A percentile compares a stretch with the other conserved stretches of the same genome.
Evolutionary conservation across 371 early-diverging fungal genomes (phyloP).

Genomic region (Blyttiomyces sp.): DNA sequence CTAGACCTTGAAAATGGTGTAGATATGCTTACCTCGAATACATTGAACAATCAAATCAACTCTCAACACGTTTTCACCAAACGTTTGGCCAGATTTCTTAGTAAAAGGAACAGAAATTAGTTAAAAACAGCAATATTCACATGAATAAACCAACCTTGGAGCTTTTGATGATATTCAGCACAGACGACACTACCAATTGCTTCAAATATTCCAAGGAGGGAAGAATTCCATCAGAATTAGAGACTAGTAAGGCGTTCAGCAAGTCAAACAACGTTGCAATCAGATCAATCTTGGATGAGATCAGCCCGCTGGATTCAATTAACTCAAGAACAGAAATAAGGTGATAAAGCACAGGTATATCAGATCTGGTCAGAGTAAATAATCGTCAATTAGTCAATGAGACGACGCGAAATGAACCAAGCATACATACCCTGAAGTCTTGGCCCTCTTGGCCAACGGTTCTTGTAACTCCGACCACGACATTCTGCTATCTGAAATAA

Average conservation of each 20-base stretch:
- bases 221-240: conserved; percentile 52
- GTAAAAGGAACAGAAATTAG: too few species aligned
- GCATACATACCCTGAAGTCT: conserved; percentile 1
- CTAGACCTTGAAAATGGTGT: not conserved
- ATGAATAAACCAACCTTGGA: conserved; percentile 43
- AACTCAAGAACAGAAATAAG: conserved; percentile 68
- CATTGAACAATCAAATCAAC: conserved; percentile 87
- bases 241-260: conserved; percentile 64
- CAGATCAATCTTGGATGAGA: conserved; percentile 44
- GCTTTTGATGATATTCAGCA: conserved; percentile 64
- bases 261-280: conserved; percentile 72
- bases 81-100: too few species aligned
- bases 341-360: conserved; percentile 40
- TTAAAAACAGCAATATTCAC: too few species aligned
- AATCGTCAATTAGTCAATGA: not conserved
- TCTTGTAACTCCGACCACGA: too few species aligned
- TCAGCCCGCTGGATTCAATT: conserved; percentile 55
- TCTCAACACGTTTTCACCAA: conserved; percentile 54
- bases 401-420: not conserved
- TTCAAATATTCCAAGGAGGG: conserved; percentile 81
- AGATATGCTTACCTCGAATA: conserved; percentile 60
- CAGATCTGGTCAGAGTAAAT: not conserved
- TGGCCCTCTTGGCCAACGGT: conserved; percentile 20
- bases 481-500: too few species aligned
- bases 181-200: conserved; percentile 75